Percentiles rank a stretch among this genome's conserved stretches.
These are phyloP conservation scores for Phytopythium delawarense DNA, from an alignment of 352 stramenopile species.

Conservation along the genomic window DNA sequence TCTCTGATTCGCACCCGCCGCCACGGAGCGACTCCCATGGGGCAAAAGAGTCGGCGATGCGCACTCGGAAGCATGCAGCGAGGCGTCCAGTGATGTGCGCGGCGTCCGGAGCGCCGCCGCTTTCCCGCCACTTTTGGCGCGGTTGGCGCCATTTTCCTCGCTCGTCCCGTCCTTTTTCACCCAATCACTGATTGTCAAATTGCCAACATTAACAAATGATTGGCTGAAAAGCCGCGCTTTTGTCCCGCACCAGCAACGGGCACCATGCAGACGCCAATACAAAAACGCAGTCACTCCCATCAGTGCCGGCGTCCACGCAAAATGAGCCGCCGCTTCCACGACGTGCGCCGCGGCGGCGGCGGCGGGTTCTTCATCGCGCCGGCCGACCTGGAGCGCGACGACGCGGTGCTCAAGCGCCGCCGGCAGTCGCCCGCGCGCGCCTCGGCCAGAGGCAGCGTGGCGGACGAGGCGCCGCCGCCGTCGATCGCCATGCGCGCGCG, in stretches of 20 bases:
- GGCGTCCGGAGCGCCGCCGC: background rate
- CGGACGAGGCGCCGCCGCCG: background rate
- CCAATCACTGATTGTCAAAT: background rate
- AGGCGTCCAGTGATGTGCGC: too few relatives aligned
- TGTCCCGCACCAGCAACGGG: background rate
- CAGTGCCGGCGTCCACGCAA: background rate
- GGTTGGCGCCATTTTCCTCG: background rate
- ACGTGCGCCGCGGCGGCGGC: background rate
- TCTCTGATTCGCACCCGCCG: too few relatives aligned
- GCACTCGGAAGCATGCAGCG: too few relatives aligned
- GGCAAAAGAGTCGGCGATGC: too few relatives aligned
- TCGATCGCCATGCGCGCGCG: slow-evolving; percentile 34
- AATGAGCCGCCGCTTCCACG: background rate
- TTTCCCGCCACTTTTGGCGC: background rate
- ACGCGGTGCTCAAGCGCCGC: slow-evolving; percentile 50
- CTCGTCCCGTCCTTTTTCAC: background rate
- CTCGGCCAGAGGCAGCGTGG: background rate
- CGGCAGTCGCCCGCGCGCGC: slow-evolving; percentile 30
- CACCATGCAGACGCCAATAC: background rate
- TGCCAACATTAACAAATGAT: background rate
- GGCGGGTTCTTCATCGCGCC: slow-evolving; percentile 48
- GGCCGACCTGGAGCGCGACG: slow-evolving; percentile 50
- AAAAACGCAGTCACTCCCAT: background rate
- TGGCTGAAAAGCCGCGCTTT: background rate
- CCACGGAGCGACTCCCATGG: too few relatives aligned